Conservation (phyloP, 2,329 filamentous ascomycete species). For the Leptographium wingfieldii region DNA sequence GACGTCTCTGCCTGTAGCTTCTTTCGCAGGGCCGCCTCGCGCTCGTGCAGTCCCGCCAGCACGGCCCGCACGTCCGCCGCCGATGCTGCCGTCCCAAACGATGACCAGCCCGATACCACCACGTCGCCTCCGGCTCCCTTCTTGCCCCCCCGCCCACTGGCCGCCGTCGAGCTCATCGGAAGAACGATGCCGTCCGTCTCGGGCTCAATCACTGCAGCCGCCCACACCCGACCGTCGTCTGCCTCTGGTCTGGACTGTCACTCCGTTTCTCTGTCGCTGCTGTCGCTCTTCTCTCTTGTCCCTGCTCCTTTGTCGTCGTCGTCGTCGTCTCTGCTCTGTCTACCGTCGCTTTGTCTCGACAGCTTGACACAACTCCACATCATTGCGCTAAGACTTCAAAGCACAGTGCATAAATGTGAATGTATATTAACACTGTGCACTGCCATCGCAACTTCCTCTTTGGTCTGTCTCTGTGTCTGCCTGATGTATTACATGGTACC, state of each 20-base stretch:
- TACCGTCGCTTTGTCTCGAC: neutral
- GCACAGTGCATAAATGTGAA: neutral
- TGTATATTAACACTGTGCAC: neutral
- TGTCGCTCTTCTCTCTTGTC: neutral
- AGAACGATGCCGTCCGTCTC: too few relatives aligned
- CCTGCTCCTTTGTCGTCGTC: neutral
- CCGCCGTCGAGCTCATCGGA: neutral
- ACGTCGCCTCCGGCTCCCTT: too few relatives aligned
- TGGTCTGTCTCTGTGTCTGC: neutral
- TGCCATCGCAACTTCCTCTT: neutral
- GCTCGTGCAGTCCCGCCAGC: neutral
- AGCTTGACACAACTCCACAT: neutral
- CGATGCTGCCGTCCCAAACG: neutral
- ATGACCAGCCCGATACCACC: neutral
- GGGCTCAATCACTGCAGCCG: too few relatives aligned
- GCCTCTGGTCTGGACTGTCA: too few relatives aligned
- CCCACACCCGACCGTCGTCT: neutral
- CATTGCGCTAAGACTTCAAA: neutral
- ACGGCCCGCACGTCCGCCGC: neutral
- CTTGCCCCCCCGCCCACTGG: neutral
- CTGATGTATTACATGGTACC: too few relatives aligned
- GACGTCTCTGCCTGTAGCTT: neutral
- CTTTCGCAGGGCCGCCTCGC: neutral
- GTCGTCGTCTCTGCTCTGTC: neutral
- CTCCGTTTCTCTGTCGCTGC: too few relatives aligned